Percentiles rank a stretch among this genome's conserved stretches.
These are phyloP conservation scores for Diaporthe sp. DNA, from an alignment of 2,329 filamentous ascomycete genomes.

Conservation along the genomic window DNA sequence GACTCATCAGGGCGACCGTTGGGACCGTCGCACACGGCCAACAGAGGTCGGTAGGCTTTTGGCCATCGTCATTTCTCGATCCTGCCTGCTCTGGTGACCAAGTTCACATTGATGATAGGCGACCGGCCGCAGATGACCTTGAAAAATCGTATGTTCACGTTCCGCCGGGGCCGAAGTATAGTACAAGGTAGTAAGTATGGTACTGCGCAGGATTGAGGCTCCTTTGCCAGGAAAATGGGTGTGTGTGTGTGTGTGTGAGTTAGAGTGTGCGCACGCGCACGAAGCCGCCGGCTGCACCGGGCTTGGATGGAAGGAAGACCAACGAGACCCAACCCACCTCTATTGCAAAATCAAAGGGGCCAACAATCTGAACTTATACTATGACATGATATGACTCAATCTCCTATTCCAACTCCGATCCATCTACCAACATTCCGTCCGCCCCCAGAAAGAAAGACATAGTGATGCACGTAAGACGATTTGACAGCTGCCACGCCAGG, in stretches of 20 bases:
- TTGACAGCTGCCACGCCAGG: conserved; percentile 12
- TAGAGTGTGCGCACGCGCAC: no score
- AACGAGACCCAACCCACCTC: neutral
- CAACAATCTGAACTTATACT: neutral
- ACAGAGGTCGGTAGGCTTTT: neutral
- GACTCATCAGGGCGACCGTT: neutral
- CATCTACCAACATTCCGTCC: neutral
- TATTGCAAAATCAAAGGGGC: neutral
- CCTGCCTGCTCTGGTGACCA: neutral
- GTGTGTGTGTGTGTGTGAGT: neutral
- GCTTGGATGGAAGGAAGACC: neutral
- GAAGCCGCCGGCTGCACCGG: neutral
- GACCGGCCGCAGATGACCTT: neutral
- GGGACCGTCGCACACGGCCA: neutral
- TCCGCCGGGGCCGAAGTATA: neutral
- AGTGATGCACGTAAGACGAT: neutral
- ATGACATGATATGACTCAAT: neutral
- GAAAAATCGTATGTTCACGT: neutral
- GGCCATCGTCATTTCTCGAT: conserved; percentile 13
- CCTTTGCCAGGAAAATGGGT: neutral
- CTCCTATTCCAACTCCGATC: neutral
- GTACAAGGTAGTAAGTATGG: neutral
- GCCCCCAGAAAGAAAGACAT: no score
- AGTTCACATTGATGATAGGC: neutral
- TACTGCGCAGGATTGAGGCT: conserved; percentile 5